Evolutionary conservation across 805 yeast species (phyloP).

Genomic region (Saturnispora halmiae): DNA sequence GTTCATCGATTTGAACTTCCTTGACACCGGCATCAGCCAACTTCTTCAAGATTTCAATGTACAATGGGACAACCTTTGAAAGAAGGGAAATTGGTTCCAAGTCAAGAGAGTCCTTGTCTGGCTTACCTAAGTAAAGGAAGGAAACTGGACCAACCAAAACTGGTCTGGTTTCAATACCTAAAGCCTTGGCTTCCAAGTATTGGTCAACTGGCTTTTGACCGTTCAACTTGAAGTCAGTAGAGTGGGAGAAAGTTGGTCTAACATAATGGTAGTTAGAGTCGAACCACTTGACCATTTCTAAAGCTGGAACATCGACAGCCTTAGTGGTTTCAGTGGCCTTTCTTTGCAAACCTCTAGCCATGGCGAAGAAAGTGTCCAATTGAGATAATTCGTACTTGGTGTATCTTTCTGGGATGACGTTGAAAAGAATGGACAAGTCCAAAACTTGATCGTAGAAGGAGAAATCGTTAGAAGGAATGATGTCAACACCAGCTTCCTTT

Average conservation of each 20-base stretch:
- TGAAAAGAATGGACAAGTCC: constrained; percentile 86
- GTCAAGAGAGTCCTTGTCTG: constrained; percentile 95
- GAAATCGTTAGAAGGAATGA: constrained; percentile 96
- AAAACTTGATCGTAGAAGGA: constrained; percentile 96
- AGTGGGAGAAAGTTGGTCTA: constrained; percentile 96
- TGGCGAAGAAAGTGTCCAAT: constrained; percentile 91
- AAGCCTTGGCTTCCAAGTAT: constrained; percentile 93
- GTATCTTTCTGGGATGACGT: constrained; percentile 95
- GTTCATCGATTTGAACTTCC: constrained; percentile 95
- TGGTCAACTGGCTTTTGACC: constrained; percentile 96
- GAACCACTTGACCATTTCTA: constrained; percentile 99
- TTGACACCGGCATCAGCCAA: constrained; percentile 92
- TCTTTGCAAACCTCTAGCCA: constrained; percentile 99
- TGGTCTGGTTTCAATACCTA: constrained; percentile 96
- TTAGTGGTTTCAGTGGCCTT: constrained; percentile 77
- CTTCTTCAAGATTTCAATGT: constrained; percentile 80
- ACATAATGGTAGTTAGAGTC: constrained; percentile 99
- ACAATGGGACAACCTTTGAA: constrained; percentile 86
- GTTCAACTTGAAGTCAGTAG: constrained; percentile 91
- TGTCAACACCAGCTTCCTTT: constrained; percentile 92
- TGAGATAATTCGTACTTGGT: constrained; percentile 81
- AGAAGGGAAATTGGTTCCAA: constrained; percentile 86
- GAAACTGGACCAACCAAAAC: constrained; percentile 96
- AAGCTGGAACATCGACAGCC: constrained; percentile 97
- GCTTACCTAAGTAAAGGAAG: constrained; percentile 90